Evolutionary conservation across 2,329 filamentous ascomycete genomes (phyloP).

Genomic region (Calonectria ilicicola): DNA sequence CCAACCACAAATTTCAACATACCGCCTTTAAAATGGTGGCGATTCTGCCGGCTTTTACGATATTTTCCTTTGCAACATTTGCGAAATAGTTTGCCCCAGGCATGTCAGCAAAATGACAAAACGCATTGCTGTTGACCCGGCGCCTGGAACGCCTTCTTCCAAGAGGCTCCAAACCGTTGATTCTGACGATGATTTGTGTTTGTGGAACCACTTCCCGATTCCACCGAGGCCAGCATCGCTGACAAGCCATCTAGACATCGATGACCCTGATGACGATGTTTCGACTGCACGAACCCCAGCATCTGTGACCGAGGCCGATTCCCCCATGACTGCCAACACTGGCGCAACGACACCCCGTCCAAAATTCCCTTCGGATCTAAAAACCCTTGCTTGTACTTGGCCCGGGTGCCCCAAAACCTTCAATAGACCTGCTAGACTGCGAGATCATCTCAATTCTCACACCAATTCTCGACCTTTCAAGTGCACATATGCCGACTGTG

Average conservation of each 20-base stretch:
- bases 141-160: conserved; percentile 36
- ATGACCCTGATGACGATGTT: conserved; percentile 50
- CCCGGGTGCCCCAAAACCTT: conserved; percentile 84
- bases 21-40: conserved; percentile 48
- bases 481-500: conserved; percentile 78
- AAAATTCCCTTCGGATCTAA: conserved; percentile 77
- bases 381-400: conserved; percentile 82
- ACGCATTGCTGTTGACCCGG: conserved; percentile 42
- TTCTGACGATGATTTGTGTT: conserved; percentile 40
- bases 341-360: conserved; percentile 56
- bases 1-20: conserved; percentile 46
- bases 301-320: conserved; percentile 47
- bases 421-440: conserved; percentile 85
- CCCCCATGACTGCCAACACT: conserved; percentile 45
- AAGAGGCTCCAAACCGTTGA: conserved; percentile 42
- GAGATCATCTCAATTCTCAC: conserved; percentile 86
- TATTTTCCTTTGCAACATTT: conserved; percentile 22
- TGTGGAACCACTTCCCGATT: not conserved
- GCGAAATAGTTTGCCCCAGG: conserved; percentile 3
- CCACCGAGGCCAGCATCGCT: not conserved
- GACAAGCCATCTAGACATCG: conserved; percentile 37
- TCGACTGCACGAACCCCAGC: conserved; percentile 47
- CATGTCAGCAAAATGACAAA: conserved; percentile 49
- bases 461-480: conserved; percentile 85
- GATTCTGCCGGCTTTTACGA: conserved; percentile 47